Percentiles rank a stretch among this genome's conserved stretches.
phyloP scores from a whole-genome alignment of 495 filamentous ascomycete species.

The Tuber melanosporum region DNA sequence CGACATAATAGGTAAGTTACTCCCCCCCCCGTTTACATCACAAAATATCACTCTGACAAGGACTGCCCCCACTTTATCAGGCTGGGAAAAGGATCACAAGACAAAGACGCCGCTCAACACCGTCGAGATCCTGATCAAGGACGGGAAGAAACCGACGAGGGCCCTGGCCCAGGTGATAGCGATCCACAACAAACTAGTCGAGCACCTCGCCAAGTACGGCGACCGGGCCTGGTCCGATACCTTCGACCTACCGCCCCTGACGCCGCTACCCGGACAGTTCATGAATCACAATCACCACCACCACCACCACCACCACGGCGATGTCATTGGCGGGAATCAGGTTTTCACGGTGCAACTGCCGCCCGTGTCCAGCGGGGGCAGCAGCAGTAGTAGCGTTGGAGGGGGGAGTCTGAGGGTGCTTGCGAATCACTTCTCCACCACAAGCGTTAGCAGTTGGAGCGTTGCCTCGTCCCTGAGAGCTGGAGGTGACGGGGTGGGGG shows the following conservation, averaged over 20 bases:
- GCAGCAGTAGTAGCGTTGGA: not conserved
- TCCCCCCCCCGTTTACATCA: not conserved
- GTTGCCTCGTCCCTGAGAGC: not conserved
- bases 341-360: not conserved
- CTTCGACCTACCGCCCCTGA: constrained; percentile 13
- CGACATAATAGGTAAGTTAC: constrained; percentile 37
- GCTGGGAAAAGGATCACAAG: constrained; percentile 39
- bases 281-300: not conserved
- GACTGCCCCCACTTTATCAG: constrained; percentile 1
- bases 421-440: not conserved
- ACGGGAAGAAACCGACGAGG: constrained; percentile 13
- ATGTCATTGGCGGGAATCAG: not conserved
- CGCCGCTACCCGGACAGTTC: not conserved
- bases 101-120: constrained; percentile 31
- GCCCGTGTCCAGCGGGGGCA: not conserved
- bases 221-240: constrained; percentile 30
- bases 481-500: not conserved
- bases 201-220: constrained; percentile 27
- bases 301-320: no score
- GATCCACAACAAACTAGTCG: constrained; percentile 39
- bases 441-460: not conserved
- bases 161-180: constrained; percentile 30
- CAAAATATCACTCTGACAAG: constrained; percentile 3
- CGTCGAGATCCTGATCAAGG: constrained; percentile 32
- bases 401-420: not conserved